Percentiles rank a stretch among this genome's conserved stretches.
phyloP scores from a whole-genome alignment of 2,329 filamentous ascomycete species.

The Aspergillus ochraceoroseus region DNA sequence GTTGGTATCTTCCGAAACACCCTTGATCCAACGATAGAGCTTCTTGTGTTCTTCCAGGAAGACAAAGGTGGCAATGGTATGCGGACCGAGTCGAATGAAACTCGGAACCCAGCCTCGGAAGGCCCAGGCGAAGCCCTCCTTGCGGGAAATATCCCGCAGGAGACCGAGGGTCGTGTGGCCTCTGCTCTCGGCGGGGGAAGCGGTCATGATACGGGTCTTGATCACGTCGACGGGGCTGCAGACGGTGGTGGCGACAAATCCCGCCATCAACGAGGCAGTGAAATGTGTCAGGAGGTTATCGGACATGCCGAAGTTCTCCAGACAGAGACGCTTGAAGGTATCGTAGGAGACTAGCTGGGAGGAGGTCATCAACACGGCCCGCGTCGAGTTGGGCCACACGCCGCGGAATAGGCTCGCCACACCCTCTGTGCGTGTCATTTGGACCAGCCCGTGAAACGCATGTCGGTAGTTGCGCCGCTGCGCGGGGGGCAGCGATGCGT shows the following conservation, averaged over 20 bases:
- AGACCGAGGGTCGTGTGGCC: slow-evolving; percentile 46
- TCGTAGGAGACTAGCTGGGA: slow-evolving; percentile 62
- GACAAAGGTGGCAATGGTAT: slow-evolving; percentile 62
- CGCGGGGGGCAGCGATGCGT: slow-evolving; percentile 65
- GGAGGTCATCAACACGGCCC: slow-evolving; percentile 62
- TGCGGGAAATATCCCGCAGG: slow-evolving; percentile 51
- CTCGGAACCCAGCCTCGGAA: slow-evolving; percentile 65
- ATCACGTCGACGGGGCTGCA: slow-evolving; percentile 64
- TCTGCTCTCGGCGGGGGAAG: slow-evolving; percentile 41
- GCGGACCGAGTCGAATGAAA: slow-evolving; percentile 61
- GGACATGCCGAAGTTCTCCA: slow-evolving; percentile 49
- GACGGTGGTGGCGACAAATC: slow-evolving; percentile 63
- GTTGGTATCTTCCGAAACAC: slow-evolving; percentile 44
- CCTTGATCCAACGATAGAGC: slow-evolving; percentile 49
- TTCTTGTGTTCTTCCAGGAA: slow-evolving; percentile 66
- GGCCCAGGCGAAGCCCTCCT: slow-evolving; percentile 59
- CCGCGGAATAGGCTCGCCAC: slow-evolving; percentile 70
- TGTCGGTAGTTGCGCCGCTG: slow-evolving; percentile 84
- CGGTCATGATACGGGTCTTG: slow-evolving; percentile 62
- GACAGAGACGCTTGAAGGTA: slow-evolving; percentile 55
- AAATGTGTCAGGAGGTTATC: slow-evolving; percentile 60
- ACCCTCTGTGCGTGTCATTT: slow-evolving; percentile 86
- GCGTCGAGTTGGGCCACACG: slow-evolving; percentile 59
- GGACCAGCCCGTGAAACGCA: slow-evolving; percentile 76
- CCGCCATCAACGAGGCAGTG: slow-evolving; percentile 56